Percentiles rank a stretch among this genome's conserved stretches.
Conservation (phyloP, 345 rosid species). For the Psidium guajava region DNA sequence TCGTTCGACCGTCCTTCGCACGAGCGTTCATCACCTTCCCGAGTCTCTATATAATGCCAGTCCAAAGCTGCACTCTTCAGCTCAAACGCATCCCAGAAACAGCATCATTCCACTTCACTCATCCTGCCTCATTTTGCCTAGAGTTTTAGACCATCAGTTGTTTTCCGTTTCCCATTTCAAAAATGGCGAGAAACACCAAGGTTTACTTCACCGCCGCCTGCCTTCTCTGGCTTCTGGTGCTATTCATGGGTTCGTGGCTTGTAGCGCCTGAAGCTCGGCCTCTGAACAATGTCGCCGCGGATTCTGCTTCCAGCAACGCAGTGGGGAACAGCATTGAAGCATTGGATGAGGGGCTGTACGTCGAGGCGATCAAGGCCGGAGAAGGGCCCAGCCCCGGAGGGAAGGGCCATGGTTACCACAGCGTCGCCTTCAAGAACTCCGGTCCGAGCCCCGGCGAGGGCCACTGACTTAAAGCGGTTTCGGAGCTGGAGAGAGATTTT, state of each 20-base stretch:
- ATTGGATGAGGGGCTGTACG: neutral
- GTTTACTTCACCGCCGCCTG: neutral
- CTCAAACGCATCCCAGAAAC: neutral
- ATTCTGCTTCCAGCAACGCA: neutral
- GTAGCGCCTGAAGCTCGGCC: constrained; percentile 22
- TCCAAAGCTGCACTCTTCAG: neutral
- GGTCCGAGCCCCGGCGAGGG: constrained; percentile 23
- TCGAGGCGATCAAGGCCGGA: constrained; percentile 21
- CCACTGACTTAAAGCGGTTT: constrained; percentile 4
- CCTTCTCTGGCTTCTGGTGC: neutral
- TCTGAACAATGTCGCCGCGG: neutral
- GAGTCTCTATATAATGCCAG: neutral
- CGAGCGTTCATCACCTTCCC: neutral
- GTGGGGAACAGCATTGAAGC: constrained; percentile 4
- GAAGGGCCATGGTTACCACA: neutral
- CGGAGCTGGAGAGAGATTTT: neutral
- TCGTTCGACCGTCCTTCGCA: neutral
- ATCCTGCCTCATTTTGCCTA: neutral
- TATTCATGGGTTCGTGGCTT: constrained; percentile 2
- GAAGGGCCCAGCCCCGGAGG: constrained; percentile 21
- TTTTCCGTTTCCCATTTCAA: neutral
- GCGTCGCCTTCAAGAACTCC: neutral
- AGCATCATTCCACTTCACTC: neutral
- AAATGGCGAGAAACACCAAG: constrained; percentile 10
- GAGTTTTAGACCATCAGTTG: neutral